Percentiles rank a stretch among this genome's conserved stretches.
phyloP scores from a whole-genome alignment of 2,329 filamentous ascomycete genomes.

The Sporothrix phasma region DNA sequence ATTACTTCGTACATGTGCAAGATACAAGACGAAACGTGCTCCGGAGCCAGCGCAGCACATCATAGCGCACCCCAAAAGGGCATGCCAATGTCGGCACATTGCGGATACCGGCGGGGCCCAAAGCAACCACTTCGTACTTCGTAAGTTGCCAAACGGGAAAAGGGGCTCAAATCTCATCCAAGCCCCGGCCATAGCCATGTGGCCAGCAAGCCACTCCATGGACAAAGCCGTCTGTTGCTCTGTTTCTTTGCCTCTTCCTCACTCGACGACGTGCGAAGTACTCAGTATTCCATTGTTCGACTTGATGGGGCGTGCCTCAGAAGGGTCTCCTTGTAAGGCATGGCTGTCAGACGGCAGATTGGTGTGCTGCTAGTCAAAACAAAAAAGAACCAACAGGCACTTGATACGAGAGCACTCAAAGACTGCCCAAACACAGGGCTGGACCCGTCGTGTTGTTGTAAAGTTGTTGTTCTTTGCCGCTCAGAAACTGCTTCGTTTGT shows the following conservation, averaged over 20 bases:
- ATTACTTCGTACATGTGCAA: neutral
- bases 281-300: neutral
- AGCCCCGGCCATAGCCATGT: constrained; percentile 5
- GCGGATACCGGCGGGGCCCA: neutral
- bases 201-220: neutral
- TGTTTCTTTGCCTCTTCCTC: neutral
- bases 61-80: neutral
- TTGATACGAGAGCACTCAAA: neutral
- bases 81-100: constrained; percentile 3
- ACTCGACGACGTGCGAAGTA: too few relatives aligned
- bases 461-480: neutral
- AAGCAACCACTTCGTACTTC: too few relatives aligned
- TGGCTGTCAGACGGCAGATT: neutral
- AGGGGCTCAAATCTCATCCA: constrained; percentile 2
- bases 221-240: neutral
- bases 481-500: too few relatives aligned
- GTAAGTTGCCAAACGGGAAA: neutral
- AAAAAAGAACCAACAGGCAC: neutral
- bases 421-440: neutral
- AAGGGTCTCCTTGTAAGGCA: neutral
- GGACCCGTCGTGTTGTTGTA: neutral
- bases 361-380: neutral
- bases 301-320: too few relatives aligned
- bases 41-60: too few relatives aligned
- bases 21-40: too few relatives aligned